A percentile compares a stretch with the other conserved stretches of the same genome.
These are phyloP conservation scores for Acanthamoeba royreba DNA, from an alignment of 208 protist genomes.

Conservation along the genomic window DNA sequence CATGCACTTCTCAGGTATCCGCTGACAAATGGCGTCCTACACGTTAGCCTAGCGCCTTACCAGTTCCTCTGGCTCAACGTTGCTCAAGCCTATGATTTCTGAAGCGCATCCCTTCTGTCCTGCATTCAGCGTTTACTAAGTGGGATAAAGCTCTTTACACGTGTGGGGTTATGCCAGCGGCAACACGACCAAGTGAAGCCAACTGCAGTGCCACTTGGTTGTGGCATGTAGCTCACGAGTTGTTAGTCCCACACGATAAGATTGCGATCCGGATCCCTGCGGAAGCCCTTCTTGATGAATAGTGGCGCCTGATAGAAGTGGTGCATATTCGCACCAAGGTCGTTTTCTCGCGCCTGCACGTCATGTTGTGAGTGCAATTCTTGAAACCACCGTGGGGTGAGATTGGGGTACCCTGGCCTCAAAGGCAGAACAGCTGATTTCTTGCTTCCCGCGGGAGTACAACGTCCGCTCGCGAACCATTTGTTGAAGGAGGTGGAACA, in stretches of 20 bases:
- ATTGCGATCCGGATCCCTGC: neutral
- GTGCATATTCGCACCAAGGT: neutral
- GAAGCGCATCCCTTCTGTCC: neutral
- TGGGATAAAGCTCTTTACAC: neutral
- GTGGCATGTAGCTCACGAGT: no score
- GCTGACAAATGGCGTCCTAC: neutral
- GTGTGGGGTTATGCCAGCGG: no score
- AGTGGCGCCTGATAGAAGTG: neutral
- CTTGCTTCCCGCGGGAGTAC: neutral
- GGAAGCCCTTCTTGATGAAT: neutral
- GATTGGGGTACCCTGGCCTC: neutral
- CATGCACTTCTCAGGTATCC: no score
- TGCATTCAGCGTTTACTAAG: neutral
- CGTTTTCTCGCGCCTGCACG: conserved; percentile 35
- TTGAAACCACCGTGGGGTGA: neutral
- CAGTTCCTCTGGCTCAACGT: conserved; percentile 55
- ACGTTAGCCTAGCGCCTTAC: conserved; percentile 29
- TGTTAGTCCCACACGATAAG: neutral
- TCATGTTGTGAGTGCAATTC: no score
- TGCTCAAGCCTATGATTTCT: neutral
- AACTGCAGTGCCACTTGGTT: no score
- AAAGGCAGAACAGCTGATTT: neutral
- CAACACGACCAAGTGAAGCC: no score
- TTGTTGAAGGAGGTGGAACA: conserved; percentile 71
- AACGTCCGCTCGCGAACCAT: conserved; percentile 60